Base-by-base conservation (phyloP, 305 asterid species). In the Stenogyne calaminthoides region DNA sequence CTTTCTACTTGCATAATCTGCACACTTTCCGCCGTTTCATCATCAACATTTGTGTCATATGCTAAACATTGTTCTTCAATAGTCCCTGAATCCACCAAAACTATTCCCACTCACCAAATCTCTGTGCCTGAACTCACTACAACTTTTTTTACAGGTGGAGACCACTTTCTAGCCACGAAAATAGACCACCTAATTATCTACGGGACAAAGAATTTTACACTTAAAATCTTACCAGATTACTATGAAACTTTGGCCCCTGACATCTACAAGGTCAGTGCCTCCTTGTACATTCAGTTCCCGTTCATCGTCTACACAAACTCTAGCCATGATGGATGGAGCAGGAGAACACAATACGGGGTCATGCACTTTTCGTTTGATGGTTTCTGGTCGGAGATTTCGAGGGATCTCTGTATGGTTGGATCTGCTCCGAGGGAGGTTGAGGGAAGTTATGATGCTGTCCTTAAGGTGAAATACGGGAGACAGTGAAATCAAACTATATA, bases 331-430 rank as follows among this genome's bases (percentile, higher is more conserved):
- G 3, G 15, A 12, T 11, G 7, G 51, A 7, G 27, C 29, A 2
- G 4, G 6, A 9, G 7, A 7, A 25, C 29, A 25, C 29, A 25
- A 25, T 19, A 15, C 12, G 29, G 64, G 54, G 0, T 9, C 20
- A 40, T 81, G 36, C 44, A 11, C 0, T 84, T 83, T 71, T 61
- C 7, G 19, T 44, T 88, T 11, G 42, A 52, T 22, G 91, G n/a
- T n/a, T n/a, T n/a, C n/a, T n/a, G n/a, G n/a, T n/a, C n/a, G n/a
- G n/a, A n/a, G n/a, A n/a, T n/a, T 59, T 71, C 88, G 0, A 78
- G 83, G 74, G 83, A 78, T 74, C 82, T 88, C 52, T 88, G 93
- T 67, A 78, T 80, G 91, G 80, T 72, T 25, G 29, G 29, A 3
- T 25, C 29, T 25, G 29, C 29, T 25, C 29, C 1, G 29, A 25